Percentiles rank a stretch among this genome's conserved stretches.
Evolutionary conservation across 2,329 filamentous ascomycete genomes (phyloP).

Genomic region (Coleophoma cylindrospora): DNA sequence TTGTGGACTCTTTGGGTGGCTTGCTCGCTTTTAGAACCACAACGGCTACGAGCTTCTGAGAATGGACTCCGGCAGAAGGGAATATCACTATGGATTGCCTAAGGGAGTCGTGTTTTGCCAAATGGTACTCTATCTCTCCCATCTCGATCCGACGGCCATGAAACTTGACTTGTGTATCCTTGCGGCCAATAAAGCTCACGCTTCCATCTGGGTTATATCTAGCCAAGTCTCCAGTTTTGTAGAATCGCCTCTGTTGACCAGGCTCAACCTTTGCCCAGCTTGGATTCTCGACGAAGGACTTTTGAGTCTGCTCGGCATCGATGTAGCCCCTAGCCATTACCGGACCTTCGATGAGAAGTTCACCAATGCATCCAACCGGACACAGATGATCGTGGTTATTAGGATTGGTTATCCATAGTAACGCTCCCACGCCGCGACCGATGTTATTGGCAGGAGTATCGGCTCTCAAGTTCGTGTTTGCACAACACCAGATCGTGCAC

Average conservation of each 20-base stretch:
- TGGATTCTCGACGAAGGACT: conserved; percentile 5
- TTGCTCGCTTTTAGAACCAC: no score
- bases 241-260: conserved; percentile 25
- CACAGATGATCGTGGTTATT: conserved; percentile 1
- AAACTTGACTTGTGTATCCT: no score
- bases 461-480: conserved; percentile 28
- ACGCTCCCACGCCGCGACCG: background rate
- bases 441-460: conserved; percentile 36
- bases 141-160: conserved; percentile 59
- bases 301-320: conserved; percentile 1
- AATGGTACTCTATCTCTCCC: conserved; percentile 44
- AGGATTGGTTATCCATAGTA: conserved; percentile 2
- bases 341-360: conserved; percentile 6
- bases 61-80: no score
- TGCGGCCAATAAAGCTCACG: conserved; percentile 58
- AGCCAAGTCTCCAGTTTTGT: conserved; percentile 25
- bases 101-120: conserved; percentile 21
- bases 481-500: conserved; percentile 37
- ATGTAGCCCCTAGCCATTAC: conserved; percentile 5
- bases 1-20: no score
- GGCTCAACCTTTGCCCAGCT: conserved; percentile 5
- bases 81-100: no score
- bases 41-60: no score
- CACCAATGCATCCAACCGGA: conserved; percentile 3
- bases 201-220: conserved; percentile 49